A percentile compares a stretch with the other conserved stretches of the same genome.
These are phyloP conservation scores for Globisporangium iwayamae DNA, from an alignment of 352 stramenopile species.

Conservation along the genomic window DNA sequence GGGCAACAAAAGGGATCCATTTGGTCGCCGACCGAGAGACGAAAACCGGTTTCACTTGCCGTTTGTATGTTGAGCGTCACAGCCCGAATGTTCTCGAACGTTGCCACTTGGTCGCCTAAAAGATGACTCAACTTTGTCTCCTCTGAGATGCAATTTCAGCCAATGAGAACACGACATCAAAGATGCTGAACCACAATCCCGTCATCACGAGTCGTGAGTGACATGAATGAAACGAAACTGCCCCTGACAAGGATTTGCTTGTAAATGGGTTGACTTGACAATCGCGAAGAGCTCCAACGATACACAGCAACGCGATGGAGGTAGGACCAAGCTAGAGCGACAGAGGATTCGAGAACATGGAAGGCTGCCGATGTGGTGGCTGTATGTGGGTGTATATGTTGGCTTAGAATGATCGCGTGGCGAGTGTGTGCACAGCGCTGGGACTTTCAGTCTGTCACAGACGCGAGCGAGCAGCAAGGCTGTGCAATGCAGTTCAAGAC, in stretches of 20 bases:
- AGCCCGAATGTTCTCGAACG: conserved; percentile 28
- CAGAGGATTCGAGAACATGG: neutral
- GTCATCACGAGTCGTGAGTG: neutral
- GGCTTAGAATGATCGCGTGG: neutral
- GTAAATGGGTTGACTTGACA: conserved; percentile 2
- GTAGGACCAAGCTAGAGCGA: neutral
- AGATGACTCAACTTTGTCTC: neutral
- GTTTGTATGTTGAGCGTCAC: conserved; percentile 10
- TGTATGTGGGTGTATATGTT: neutral
- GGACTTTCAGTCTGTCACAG: no score
- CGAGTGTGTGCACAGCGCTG: neutral
- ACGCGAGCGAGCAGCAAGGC: no score
- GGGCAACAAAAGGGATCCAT: neutral
- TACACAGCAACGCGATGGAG: neutral
- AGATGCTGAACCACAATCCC: neutral
- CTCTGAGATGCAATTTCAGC: conserved; percentile 7
- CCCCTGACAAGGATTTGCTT: neutral
- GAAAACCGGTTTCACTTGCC: conserved; percentile 8
- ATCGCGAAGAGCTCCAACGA: neutral
- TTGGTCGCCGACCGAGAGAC: neutral
- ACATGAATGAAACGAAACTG: conserved; percentile 5
- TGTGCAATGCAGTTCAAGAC: no score
- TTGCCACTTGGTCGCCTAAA: neutral
- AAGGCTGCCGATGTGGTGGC: neutral
- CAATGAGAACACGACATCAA: conserved; percentile 7